These are phyloP conservation scores for Mayamaea pseudoterrestris DNA, from an alignment of 108 stramenopile species.

Conservation along the genomic window DNA sequence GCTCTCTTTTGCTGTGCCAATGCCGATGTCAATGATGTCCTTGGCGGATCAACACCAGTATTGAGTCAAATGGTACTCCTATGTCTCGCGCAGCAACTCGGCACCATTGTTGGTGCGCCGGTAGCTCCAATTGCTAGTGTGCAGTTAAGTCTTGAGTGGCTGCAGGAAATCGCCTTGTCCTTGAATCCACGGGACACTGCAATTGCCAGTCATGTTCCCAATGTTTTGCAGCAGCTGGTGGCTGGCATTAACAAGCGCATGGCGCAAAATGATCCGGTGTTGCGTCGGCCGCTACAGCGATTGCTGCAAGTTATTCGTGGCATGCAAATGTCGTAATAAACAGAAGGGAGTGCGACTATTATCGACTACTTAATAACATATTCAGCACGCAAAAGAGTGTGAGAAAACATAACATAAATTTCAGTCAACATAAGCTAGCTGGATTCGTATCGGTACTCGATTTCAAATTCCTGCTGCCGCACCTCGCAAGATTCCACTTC, in stretches of 20 bases:
- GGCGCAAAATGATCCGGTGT: constrained; percentile 24
- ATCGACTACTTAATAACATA: too few species aligned
- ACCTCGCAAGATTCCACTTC: not conserved
- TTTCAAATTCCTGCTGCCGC: not conserved
- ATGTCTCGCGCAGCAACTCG: constrained; percentile 83
- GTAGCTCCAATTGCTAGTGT: constrained; percentile 25
- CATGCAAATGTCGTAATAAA: constrained; percentile 38
- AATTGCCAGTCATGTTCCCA: constrained; percentile 51
- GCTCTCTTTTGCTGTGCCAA: constrained; percentile 53
- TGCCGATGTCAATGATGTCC: constrained; percentile 33
- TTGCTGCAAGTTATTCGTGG: constrained; percentile 70
- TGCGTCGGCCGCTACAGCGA: constrained; percentile 62
- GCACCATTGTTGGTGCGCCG: constrained; percentile 33
- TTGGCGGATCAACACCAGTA: constrained; percentile 25
- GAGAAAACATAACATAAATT: too few species aligned
- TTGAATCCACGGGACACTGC: constrained; percentile 60
- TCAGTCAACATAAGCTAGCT: too few species aligned
- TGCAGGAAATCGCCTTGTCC: constrained; percentile 77
- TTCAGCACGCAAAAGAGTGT: too few species aligned
- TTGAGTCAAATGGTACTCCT: constrained; percentile 76
- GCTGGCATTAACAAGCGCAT: constrained; percentile 49
- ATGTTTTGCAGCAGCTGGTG: constrained; percentile 51
- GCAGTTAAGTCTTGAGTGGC: constrained; percentile 56
- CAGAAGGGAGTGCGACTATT: too few species aligned
- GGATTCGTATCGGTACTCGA: too few species aligned